Percentiles rank a stretch among this genome's conserved stretches.
Evolutionary conservation across 2,329 filamentous ascomycete genomes (phyloP).

Genomic region (Hypoxylon sp.): DNA sequence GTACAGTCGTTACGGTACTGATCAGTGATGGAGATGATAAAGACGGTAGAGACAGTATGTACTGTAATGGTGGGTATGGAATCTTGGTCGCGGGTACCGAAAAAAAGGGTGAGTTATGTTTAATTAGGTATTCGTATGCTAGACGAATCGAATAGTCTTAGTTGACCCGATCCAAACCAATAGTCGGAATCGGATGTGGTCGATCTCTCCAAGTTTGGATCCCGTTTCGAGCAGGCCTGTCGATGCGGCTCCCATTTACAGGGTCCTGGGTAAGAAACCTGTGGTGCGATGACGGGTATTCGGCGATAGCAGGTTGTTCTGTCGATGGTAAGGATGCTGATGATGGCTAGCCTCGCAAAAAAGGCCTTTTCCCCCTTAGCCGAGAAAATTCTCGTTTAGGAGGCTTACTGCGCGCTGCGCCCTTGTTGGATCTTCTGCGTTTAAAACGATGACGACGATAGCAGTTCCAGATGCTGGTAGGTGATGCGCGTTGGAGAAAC

Average conservation of each 20-base stretch:
- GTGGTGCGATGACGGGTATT: conserved; percentile 27
- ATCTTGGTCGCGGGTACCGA: conserved; percentile 31
- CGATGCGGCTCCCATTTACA: conserved; percentile 46
- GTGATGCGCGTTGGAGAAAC: conserved; percentile 37
- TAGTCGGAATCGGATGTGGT: conserved; percentile 43
- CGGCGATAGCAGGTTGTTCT: conserved; percentile 21
- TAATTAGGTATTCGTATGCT: conserved; percentile 42
- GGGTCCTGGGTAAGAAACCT: conserved; percentile 29
- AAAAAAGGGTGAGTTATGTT: conserved; percentile 36
- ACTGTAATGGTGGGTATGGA: conserved; percentile 23
- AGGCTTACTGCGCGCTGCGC: conserved; percentile 28
- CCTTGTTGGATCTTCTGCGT: conserved; percentile 24
- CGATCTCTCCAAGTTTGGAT: conserved; percentile 46
- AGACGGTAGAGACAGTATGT: conserved; percentile 8
- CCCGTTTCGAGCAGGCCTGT: conserved; percentile 41
- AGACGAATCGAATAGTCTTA: conserved; percentile 45
- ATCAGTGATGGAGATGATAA: conserved; percentile 4
- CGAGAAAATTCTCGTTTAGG: conserved; percentile 19
- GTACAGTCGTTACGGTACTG: conserved; percentile 17
- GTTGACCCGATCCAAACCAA: conserved; percentile 42
- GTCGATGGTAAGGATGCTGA: conserved; percentile 11
- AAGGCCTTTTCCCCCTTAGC: conserved; percentile 3
- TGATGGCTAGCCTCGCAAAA: conserved; percentile 28
- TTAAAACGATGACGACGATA: conserved; percentile 33
- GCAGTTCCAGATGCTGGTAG: conserved; percentile 23